phyloP scores from a whole-genome alignment of 768 basidiomycete species.

The Tubosaeta sp. region DNA sequence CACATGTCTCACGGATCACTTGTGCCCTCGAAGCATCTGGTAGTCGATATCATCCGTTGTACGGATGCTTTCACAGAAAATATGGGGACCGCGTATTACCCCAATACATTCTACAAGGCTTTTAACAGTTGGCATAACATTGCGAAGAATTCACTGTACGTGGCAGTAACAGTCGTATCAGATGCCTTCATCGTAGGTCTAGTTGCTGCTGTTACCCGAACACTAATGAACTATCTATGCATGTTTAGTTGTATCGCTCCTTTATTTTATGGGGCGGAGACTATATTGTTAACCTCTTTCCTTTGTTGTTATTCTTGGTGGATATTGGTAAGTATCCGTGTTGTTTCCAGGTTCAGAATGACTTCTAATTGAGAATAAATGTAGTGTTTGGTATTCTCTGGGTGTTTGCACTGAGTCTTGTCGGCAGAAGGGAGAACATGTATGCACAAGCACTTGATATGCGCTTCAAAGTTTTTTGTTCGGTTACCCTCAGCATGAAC shows the following conservation, averaged over 20 bases:
- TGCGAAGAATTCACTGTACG: neutral
- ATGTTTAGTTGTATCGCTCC: neutral
- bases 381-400: neutral
- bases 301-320: neutral
- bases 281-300: neutral
- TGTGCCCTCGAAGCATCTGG: neutral
- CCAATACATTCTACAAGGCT: neutral
- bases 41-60: neutral
- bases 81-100: neutral
- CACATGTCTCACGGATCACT: no score
- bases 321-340: neutral
- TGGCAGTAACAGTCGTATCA: neutral
- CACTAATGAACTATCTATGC: neutral
- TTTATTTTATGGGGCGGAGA: neutral
- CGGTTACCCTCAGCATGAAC: neutral
- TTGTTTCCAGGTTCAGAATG: neutral
- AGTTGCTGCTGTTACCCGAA: neutral
- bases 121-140: neutral
- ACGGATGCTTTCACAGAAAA: neutral
- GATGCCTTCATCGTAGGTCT: neutral
- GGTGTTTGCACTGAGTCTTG: neutral
- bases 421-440: neutral
- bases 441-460: neutral
- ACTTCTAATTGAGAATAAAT: neutral
- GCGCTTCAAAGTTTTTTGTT: neutral